Conservation (phyloP, 2,329 filamentous ascomycete genomes). For the Penicillium sp. region DNA sequence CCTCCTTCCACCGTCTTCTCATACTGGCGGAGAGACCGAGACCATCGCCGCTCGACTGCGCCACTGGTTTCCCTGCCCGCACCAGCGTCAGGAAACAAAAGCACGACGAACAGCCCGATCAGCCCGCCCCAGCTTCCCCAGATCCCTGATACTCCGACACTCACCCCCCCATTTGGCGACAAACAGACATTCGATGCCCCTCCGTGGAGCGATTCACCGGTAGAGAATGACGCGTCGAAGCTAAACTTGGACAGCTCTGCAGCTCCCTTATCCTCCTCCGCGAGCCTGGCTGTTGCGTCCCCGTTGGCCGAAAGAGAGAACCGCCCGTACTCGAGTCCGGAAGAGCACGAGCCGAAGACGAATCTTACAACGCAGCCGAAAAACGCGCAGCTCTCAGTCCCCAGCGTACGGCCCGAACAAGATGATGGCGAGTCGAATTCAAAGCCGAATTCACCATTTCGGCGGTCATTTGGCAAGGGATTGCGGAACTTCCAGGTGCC, state of each 20-base stretch:
- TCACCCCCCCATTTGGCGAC: conserved; percentile 36
- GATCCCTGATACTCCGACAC: conserved; percentile 35
- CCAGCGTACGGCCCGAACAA: conserved; percentile 28
- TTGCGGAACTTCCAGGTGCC: conserved; percentile 28
- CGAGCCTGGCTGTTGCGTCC: conserved; percentile 34
- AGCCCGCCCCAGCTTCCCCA: conserved; percentile 40
- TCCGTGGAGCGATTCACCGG: conserved; percentile 27
- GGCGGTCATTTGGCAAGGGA: conserved; percentile 41
- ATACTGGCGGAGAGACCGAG: conserved; percentile 46
- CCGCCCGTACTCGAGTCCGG: conserved; percentile 39
- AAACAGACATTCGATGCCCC: conserved; percentile 27
- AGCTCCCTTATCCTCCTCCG: conserved; percentile 35
- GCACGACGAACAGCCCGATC: conserved; percentile 24
- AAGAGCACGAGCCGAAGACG: conserved; percentile 31
- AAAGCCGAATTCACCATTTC: conserved; percentile 43
- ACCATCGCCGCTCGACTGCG: conserved; percentile 42
- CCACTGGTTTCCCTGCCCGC: conserved; percentile 33
- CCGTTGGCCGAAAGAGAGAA: conserved; percentile 31
- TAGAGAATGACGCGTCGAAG: conserved; percentile 33
- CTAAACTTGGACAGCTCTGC: conserved; percentile 27
- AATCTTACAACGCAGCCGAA: conserved; percentile 32
- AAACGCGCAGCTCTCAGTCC: conserved; percentile 32
- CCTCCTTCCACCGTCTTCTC: conserved; percentile 45
- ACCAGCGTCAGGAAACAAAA: conserved; percentile 27
- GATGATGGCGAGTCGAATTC: conserved; percentile 33